These are phyloP conservation scores for Prinsepia uniflora DNA, from an alignment of 306 rosid genomes.

Conservation along the genomic window DNA sequence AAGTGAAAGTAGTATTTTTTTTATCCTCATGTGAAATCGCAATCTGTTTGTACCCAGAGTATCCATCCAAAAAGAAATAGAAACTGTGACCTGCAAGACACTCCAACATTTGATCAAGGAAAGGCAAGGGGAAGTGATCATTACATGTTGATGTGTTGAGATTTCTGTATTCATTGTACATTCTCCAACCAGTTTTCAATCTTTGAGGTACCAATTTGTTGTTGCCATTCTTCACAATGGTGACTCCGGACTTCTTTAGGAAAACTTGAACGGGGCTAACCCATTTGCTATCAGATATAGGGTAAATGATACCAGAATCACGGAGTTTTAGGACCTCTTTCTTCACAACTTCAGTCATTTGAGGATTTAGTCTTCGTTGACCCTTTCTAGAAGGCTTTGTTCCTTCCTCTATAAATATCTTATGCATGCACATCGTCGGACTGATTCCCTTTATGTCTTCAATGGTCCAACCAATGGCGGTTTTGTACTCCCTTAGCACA, in stretches of 20 bases:
- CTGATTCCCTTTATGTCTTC: too few species aligned
- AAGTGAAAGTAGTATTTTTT: too few species aligned
- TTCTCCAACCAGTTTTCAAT: not conserved
- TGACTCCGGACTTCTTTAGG: not conserved
- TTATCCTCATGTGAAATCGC: not conserved
- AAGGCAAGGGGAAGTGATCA: not conserved
- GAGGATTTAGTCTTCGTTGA: too few species aligned
- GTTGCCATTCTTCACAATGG: not conserved
- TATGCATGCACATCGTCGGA: too few species aligned
- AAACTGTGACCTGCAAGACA: not conserved
- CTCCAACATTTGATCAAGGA: not conserved
- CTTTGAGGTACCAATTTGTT: not conserved
- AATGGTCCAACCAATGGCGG: too few species aligned
- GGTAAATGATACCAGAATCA: too few species aligned
- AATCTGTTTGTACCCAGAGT: not conserved
- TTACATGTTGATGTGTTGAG: not conserved
- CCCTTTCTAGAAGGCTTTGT: too few species aligned
- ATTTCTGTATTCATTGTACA: not conserved
- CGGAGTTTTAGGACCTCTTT: too few species aligned
- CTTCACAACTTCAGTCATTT: too few species aligned
- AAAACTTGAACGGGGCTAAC: not conserved
- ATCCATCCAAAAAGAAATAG: not conserved
- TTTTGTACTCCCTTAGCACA: too few species aligned
- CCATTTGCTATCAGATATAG: too few species aligned
- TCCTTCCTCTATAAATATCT: too few species aligned